Evolutionary conservation across 2,329 filamentous ascomycete species (phyloP).

Genomic region (Sarocladium oryzae): DNA sequence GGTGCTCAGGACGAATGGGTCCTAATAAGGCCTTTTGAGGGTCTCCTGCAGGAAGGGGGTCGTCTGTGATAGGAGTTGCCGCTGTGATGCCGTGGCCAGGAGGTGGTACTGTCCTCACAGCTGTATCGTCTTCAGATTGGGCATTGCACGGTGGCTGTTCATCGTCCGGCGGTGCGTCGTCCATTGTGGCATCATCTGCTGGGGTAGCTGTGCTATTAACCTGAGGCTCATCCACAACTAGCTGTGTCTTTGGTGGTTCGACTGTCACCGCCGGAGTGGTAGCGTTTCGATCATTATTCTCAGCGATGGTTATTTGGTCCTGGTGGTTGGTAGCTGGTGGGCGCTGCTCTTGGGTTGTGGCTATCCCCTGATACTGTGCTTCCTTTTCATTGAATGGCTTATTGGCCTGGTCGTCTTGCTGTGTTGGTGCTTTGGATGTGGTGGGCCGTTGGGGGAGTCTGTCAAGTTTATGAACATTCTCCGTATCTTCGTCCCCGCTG

Average conservation of each 20-base stretch:
- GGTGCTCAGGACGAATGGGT: constrained; percentile 71
- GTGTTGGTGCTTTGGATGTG: constrained; percentile 47
- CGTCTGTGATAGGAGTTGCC: constrained; percentile 33
- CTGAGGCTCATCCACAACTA: constrained; percentile 18
- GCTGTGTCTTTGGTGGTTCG: constrained; percentile 34
- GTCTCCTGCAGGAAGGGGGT: constrained; percentile 34
- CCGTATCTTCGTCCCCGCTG: constrained; percentile 40
- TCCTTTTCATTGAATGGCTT: constrained; percentile 44
- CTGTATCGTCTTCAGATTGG: constrained; percentile 30
- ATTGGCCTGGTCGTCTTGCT: constrained; percentile 41
- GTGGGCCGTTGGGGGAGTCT: constrained; percentile 48
- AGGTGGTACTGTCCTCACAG: constrained; percentile 30
- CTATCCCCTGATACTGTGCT: constrained; percentile 34
- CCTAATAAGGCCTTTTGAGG: constrained; percentile 67
- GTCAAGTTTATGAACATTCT: constrained; percentile 53
- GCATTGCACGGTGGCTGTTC: constrained; percentile 37
- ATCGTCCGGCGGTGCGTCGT: constrained; percentile 50
- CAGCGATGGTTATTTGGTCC: constrained; percentile 15
- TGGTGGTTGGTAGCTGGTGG: constrained; percentile 27
- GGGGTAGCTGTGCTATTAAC: constrained; percentile 24
- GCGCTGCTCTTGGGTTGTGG: constrained; percentile 30
- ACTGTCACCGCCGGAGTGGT: constrained; percentile 28
- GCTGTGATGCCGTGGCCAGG: constrained; percentile 36
- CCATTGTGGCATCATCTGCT: constrained; percentile 62
- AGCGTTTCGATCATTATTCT: constrained; percentile 40